Conservation (phyloP, 2,329 filamentous ascomycete species). For the Colletotrichum musicola region DNA sequence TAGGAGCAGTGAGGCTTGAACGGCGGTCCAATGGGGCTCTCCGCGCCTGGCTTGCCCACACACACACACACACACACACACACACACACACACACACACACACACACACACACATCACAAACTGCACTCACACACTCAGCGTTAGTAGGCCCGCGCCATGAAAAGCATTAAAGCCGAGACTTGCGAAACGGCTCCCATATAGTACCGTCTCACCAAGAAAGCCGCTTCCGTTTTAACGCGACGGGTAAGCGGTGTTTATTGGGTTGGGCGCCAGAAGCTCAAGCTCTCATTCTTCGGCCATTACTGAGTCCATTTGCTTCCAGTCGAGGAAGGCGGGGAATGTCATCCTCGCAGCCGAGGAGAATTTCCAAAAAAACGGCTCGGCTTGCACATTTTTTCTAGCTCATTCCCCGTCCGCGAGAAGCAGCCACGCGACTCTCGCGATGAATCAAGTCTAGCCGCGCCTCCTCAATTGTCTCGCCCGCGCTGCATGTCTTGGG, state of each 20-base stretch:
- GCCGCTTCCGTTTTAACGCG: too few relatives aligned
- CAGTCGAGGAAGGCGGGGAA: too few relatives aligned
- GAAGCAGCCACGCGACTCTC: slow-evolving; percentile 23
- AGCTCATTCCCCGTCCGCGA: neutral
- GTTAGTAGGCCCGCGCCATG: neutral
- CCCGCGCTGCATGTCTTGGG: slow-evolving; percentile 17
- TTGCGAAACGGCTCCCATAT: neutral
- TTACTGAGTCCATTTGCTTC: too few relatives aligned
- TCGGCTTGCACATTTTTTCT: slow-evolving; percentile 11
- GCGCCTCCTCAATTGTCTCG: neutral
- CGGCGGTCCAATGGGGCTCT: neutral
- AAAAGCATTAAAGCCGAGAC: neutral
- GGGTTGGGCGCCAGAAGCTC: too few relatives aligned
- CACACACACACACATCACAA: neutral
- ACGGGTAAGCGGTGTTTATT: too few relatives aligned
- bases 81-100: neutral
- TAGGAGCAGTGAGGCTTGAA: neutral
- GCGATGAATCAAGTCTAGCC: slow-evolving; percentile 1
- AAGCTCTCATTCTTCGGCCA: too few relatives aligned
- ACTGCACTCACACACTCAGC: neutral
- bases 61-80: neutral
- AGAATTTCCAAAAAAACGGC: neutral
- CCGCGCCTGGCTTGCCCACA: neutral
- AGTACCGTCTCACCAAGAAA: neutral
- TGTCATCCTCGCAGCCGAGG: too few relatives aligned